phyloP scores from a whole-genome alignment of 2,329 filamentous ascomycete genomes.

The Cadophora sp. region DNA sequence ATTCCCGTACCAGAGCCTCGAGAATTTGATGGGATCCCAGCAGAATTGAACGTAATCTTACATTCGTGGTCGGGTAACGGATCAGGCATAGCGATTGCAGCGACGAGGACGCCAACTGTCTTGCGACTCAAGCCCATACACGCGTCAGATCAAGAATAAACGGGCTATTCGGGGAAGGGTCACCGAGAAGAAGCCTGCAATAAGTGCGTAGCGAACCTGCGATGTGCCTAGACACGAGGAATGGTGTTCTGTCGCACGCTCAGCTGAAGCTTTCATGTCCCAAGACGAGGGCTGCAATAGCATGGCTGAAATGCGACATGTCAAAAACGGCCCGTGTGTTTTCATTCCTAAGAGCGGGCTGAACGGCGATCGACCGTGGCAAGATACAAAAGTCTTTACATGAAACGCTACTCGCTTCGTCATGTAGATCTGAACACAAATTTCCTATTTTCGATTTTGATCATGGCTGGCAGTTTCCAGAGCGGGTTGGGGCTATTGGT shows the following conservation, averaged over 20 bases:
- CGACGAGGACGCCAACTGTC: background rate
- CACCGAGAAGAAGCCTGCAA: background rate
- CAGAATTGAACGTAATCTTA: background rate
- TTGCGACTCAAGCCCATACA: background rate
- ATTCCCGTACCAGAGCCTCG: background rate
- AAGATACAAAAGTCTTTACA: background rate
- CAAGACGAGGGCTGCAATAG: background rate
- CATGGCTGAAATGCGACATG: background rate
- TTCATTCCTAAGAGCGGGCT: background rate
- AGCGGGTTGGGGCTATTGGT: too few relatives aligned
- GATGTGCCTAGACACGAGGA: background rate
- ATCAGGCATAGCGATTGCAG: background rate
- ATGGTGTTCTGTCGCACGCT: background rate
- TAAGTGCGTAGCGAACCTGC: background rate
- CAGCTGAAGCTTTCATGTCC: background rate
- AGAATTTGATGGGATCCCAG: conserved; percentile 3
- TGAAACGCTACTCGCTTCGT: background rate
- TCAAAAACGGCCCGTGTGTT: conserved; percentile 1
- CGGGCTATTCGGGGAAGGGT: background rate
- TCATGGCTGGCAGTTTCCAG: background rate
- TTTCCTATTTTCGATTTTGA: background rate
- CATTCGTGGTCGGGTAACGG: background rate
- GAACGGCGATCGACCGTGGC: background rate
- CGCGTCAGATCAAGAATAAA: background rate
- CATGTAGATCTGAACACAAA: background rate